Evolutionary conservation across 129 eudicot genomes (phyloP).

Genomic region (Dittrichia graveolens): DNA sequence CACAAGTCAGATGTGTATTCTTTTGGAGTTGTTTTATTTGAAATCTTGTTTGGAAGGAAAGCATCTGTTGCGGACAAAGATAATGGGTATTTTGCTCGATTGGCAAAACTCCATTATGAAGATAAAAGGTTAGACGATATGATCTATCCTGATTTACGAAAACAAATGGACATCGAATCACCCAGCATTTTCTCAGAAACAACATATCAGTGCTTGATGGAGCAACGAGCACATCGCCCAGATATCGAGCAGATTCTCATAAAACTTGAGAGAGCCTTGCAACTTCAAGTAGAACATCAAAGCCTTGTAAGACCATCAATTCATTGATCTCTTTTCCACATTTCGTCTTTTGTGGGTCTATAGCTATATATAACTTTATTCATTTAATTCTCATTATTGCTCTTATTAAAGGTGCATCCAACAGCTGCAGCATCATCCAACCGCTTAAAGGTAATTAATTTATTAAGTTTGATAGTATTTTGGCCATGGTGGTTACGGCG

Average conservation of each 20-base stretch:
- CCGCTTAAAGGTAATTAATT: not conserved
- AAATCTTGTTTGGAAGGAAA: not conserved
- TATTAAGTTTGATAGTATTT: not conserved
- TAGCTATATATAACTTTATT: no score
- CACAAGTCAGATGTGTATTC: not conserved
- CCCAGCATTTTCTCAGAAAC: not conserved
- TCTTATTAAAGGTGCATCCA: not conserved
- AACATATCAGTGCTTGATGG: not conserved
- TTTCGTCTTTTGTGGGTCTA: no score
- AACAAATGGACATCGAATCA: slow-evolving; percentile 1
- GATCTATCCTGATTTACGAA: not conserved
- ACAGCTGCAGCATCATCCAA: not conserved
- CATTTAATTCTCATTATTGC: not conserved
- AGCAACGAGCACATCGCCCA: not conserved
- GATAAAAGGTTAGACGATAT: not conserved
- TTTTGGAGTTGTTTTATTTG: not conserved
- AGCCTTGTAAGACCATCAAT: slow-evolving; percentile 10
- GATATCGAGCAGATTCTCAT: not conserved
- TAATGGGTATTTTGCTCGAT: not conserved
- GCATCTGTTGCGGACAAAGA: not conserved
- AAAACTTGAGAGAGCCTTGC: not conserved
- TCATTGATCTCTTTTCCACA: not conserved
- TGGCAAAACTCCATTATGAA: not conserved
- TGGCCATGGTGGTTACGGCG: no score
- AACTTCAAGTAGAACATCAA: not conserved